Evolutionary conservation across 768 basidiomycete species (phyloP).

Genomic region (Chalciporus piperatus): DNA sequence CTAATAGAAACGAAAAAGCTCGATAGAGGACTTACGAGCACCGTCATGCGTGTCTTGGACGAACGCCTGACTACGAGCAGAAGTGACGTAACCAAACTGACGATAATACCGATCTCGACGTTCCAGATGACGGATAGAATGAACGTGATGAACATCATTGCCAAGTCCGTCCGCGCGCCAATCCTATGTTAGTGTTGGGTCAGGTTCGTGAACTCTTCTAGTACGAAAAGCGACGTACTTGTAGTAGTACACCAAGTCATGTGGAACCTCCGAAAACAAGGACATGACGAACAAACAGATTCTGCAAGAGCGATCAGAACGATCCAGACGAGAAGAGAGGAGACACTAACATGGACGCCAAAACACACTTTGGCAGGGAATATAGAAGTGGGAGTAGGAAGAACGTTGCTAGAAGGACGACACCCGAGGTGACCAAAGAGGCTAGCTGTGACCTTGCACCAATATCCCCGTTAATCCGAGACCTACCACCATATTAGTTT

Average conservation of each 20-base stretch:
- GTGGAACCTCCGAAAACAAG: conserved; percentile 81
- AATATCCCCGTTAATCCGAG: conserved; percentile 86
- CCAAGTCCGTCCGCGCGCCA: conserved; percentile 88
- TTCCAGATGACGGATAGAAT: conserved; percentile 84
- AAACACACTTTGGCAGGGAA: conserved; percentile 85
- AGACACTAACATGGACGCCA: conserved; percentile 76
- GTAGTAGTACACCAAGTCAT: conserved; percentile 84
- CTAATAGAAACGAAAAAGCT: neutral
- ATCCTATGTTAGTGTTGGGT: conserved; percentile 42
- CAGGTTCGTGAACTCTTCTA: neutral
- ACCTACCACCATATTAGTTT: conserved; percentile 35
- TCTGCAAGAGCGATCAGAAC: conserved; percentile 37
- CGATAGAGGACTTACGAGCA: conserved; percentile 51
- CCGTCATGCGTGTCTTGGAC: conserved; percentile 86
- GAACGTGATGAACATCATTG: conserved; percentile 87
- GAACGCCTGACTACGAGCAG: conserved; percentile 88
- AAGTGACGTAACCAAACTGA: conserved; percentile 83
- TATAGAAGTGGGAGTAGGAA: conserved; percentile 85
- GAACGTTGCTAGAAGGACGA: conserved; percentile 83
- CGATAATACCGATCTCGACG: conserved; percentile 90
- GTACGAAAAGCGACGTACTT: conserved; percentile 44
- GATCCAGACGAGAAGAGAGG: neutral
- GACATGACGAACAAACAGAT: conserved; percentile 84
- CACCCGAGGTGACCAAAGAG: conserved; percentile 67
- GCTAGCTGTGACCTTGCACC: conserved; percentile 91